These are phyloP conservation scores for Acanthamoeba comandoni DNA, from an alignment of 208 protist species.

Conservation along the genomic window DNA sequence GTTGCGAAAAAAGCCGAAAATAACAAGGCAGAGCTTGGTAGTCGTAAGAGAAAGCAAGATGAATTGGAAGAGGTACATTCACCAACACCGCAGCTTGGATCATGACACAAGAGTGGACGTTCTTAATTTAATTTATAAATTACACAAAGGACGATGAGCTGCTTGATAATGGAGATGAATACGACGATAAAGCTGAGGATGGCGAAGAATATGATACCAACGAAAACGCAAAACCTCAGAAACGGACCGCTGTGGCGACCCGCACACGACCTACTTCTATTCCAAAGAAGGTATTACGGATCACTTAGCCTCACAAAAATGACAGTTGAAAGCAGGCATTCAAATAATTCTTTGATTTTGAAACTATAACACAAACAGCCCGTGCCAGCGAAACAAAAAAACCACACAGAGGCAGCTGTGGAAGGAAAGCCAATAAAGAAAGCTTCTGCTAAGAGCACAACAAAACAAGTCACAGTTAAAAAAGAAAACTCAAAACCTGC, in stretches of 20 bases:
- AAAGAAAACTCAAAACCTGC: neutral
- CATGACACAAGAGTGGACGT: no score
- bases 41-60: neutral
- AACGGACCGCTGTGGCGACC: neutral
- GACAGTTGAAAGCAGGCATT: neutral
- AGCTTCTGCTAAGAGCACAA: neutral
- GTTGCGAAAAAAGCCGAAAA: conserved; percentile 10
- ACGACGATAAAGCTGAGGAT: neutral
- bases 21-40: neutral
- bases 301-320: neutral
- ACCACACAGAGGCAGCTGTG: neutral
- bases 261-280: neutral
- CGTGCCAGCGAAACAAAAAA: neutral
- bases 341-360: neutral
- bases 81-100: no score
- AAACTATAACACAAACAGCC: neutral
- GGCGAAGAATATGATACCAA: conserved; percentile 22
- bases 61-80: no score
- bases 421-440: neutral
- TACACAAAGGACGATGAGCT: no score
- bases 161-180: no score
- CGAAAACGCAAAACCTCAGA: neutral
- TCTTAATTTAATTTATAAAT: neutral
- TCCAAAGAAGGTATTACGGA: neutral
- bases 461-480: neutral